A percentile compares a stretch with the other conserved stretches of the same genome.
Evolutionary conservation across 2,329 filamentous ascomycete genomes (phyloP).

Genomic region (Eurotiales sp.): DNA sequence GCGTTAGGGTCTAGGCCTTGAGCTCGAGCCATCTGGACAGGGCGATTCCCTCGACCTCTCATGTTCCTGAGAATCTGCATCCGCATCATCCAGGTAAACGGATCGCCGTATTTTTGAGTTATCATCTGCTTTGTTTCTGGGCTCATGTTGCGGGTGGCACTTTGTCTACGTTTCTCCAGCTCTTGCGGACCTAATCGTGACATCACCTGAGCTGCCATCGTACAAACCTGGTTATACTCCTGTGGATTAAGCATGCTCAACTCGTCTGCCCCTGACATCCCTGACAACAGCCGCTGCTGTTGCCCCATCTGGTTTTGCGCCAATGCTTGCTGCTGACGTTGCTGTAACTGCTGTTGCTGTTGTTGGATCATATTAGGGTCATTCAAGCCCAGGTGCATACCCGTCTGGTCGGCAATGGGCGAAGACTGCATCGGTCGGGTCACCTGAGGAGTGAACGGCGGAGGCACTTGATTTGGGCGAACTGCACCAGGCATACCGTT

Average conservation of each 20-base stretch:
- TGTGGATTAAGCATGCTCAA: slow-evolving; percentile 34
- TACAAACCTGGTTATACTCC: slow-evolving; percentile 44
- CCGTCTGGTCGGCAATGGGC: slow-evolving; percentile 41
- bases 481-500: slow-evolving; percentile 33
- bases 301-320: slow-evolving; percentile 8
- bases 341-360: slow-evolving; percentile 29
- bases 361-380: slow-evolving; percentile 27
- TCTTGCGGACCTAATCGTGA: slow-evolving; percentile 42
- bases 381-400: slow-evolving; percentile 35
- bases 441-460: slow-evolving; percentile 49
- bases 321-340: slow-evolving; percentile 25
- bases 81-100: slow-evolving; percentile 50
- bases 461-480: slow-evolving; percentile 38
- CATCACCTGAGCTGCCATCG: slow-evolving; percentile 46
- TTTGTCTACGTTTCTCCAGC: slow-evolving; percentile 46
- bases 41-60: slow-evolving; percentile 29
- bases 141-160: slow-evolving; percentile 41
- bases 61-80: slow-evolving; percentile 45
- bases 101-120: slow-evolving; percentile 44
- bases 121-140: slow-evolving; percentile 48
- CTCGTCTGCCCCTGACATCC: slow-evolving; percentile 30
- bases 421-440: slow-evolving; percentile 51
- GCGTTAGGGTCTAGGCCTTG: slow-evolving; percentile 19
- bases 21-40: slow-evolving; percentile 30
- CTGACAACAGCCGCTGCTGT: slow-evolving; percentile 28